These are phyloP conservation scores for Zygotorulaspora danielsina DNA, from an alignment of 805 yeast genomes.

Conservation along the genomic window DNA sequence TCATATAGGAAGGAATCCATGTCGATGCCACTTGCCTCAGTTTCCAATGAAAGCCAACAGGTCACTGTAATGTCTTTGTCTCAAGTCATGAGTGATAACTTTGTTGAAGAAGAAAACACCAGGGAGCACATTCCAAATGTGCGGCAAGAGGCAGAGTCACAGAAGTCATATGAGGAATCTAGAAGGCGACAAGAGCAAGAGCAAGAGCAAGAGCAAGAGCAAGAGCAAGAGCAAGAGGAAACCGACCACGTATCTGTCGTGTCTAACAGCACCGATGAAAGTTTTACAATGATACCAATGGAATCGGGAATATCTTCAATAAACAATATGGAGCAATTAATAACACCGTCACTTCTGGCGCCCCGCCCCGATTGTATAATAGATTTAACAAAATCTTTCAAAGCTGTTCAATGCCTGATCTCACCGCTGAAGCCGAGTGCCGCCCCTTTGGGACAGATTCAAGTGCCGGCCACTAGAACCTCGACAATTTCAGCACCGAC, in stretches of 20 bases:
- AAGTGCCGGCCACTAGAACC: constrained; percentile 27
- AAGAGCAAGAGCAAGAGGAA: constrained; percentile 2
- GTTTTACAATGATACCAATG: constrained; percentile 12
- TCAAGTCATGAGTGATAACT: constrained; percentile 27
- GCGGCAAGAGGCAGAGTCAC: background rate
- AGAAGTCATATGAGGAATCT: background rate
- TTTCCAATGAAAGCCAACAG: constrained; percentile 6
- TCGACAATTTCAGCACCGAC: constrained; percentile 15
- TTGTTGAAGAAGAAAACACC: no score
- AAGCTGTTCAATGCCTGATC: constrained; percentile 27
- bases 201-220: background rate
- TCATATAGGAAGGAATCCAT: background rate
- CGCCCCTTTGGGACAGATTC: constrained; percentile 25
- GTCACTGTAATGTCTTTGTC: constrained; percentile 25
- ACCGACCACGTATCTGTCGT: constrained; percentile 10
- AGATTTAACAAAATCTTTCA: constrained; percentile 32
- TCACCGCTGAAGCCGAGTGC: constrained; percentile 28
- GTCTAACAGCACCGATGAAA: constrained; percentile 17
- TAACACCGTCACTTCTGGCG: constrained; percentile 8
- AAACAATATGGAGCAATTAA: background rate
- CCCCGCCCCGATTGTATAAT: constrained; percentile 15
- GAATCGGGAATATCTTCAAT: background rate
- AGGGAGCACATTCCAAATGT: no score
- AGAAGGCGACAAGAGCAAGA: background rate
- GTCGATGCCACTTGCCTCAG: background rate